phyloP scores from a whole-genome alignment of 2,329 filamentous ascomycete species.

The Beauveria medogensis region DNA sequence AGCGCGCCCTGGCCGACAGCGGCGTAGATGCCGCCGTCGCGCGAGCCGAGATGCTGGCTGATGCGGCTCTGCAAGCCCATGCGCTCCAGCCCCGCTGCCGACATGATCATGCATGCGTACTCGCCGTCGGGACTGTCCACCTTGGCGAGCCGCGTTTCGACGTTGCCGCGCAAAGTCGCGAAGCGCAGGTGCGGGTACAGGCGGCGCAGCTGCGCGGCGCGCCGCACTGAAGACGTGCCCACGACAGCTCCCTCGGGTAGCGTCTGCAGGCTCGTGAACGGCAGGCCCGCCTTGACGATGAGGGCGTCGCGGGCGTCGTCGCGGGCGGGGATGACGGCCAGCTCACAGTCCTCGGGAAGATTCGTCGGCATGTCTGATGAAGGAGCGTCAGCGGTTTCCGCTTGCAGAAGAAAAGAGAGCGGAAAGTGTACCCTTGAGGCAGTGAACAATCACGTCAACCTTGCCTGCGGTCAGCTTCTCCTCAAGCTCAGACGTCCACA shows the following conservation, averaged over 20 bases:
- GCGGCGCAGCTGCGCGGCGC: conserved; percentile 75
- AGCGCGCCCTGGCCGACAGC: conserved; percentile 92
- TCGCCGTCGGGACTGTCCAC: conserved; percentile 67
- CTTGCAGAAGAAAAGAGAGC: background rate
- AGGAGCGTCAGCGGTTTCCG: background rate
- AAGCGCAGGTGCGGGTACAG: conserved; percentile 72
- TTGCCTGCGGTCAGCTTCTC: conserved; percentile 61
- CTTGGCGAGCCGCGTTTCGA: conserved; percentile 79
- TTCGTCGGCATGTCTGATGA: conserved; percentile 80
- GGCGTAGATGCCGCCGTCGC: conserved; percentile 69
- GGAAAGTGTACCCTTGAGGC: conserved; percentile 53
- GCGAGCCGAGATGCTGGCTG: conserved; percentile 65
- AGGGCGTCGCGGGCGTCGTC: conserved; percentile 71
- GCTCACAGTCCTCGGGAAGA: conserved; percentile 63
- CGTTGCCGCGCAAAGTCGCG: conserved; percentile 80
- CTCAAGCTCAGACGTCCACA: conserved; percentile 95
- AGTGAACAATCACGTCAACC: conserved; percentile 83
- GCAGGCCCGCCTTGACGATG: conserved; percentile 45
- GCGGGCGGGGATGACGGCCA: conserved; percentile 70
- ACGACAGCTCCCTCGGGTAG: conserved; percentile 74
- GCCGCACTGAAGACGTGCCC: conserved; percentile 82
- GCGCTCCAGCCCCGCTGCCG: conserved; percentile 76
- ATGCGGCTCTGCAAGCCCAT: conserved; percentile 67
- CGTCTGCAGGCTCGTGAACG: conserved; percentile 57
- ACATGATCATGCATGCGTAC: conserved; percentile 77